Conservation (phyloP, 305 asterid species). For the Solanum aculeatissimum region DNA sequence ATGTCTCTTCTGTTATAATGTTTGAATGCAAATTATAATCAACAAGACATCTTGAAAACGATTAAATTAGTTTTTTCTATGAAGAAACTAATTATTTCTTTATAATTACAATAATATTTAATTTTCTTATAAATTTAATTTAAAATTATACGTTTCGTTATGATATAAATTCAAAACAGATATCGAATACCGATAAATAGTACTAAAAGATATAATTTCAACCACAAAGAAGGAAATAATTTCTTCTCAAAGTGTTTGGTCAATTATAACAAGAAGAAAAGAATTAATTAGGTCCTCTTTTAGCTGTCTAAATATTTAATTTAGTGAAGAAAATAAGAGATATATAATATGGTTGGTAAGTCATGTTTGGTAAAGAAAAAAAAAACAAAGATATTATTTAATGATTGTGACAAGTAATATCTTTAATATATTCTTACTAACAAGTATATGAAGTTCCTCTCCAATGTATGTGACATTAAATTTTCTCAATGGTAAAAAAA, state of each 20-base stretch:
- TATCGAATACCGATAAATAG: neutral
- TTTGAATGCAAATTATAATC: no score
- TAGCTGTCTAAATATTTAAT: neutral
- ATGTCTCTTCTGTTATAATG: no score
- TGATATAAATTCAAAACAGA: neutral
- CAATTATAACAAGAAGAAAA: neutral
- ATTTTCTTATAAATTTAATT: neutral
- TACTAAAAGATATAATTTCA: neutral
- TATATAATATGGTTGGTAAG: neutral
- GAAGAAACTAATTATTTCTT: neutral
- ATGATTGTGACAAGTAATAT: neutral
- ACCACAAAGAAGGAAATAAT: neutral
- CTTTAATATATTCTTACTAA: neutral
- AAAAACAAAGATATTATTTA: neutral
- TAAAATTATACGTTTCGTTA: neutral
- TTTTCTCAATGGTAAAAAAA: no score
- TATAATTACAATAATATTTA: neutral
- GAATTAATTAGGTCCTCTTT: neutral
- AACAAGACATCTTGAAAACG: no score
- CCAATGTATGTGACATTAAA: neutral
- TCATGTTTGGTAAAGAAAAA: neutral
- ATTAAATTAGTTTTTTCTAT: no score
- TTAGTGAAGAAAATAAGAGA: neutral
- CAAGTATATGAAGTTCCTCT: neutral
- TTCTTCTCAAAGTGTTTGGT: neutral